These are phyloP conservation scores for Mortierella sp. DNA, from an alignment of 371 early-diverging fungal species.

Conservation along the genomic window DNA sequence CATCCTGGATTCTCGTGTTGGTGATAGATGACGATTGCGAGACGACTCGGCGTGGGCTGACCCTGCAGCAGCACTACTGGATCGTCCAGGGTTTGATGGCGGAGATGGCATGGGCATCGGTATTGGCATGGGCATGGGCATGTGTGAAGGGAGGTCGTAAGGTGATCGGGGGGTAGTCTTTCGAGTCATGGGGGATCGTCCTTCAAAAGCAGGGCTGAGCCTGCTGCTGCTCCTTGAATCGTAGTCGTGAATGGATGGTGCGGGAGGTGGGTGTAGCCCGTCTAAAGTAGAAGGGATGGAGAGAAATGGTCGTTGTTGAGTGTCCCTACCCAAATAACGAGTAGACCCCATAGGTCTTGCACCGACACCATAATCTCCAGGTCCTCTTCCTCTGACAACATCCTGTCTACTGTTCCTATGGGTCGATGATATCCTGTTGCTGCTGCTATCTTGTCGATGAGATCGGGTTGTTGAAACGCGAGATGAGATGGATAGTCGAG, in stretches of 20 bases:
- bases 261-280: neutral
- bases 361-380: neutral
- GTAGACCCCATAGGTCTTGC: neutral
- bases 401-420: neutral
- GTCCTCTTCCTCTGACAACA: neutral
- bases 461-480: neutral
- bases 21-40: slow-evolving; percentile 19
- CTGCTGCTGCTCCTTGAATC: slow-evolving; percentile 12
- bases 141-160: slow-evolving; percentile 7
- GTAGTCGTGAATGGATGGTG: neutral
- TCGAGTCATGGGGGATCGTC: slow-evolving; percentile 16
- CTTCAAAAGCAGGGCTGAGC: neutral
- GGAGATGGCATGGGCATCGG: slow-evolving; percentile 34
- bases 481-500: neutral
- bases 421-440: neutral
- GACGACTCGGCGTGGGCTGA: neutral
- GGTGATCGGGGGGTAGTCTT: slow-evolving; percentile 19
- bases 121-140: slow-evolving; percentile 20
- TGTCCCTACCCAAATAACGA: slow-evolving; percentile 6
- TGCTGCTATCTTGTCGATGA: neutral
- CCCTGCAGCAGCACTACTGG: neutral
- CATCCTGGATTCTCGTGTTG: slow-evolving; percentile 18
- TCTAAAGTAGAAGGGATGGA: slow-evolving; percentile 4
- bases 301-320: neutral
- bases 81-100: slow-evolving; percentile 3